Conservation (phyloP, 1,139 yeast genomes). For the Taphrina sp. region DNA sequence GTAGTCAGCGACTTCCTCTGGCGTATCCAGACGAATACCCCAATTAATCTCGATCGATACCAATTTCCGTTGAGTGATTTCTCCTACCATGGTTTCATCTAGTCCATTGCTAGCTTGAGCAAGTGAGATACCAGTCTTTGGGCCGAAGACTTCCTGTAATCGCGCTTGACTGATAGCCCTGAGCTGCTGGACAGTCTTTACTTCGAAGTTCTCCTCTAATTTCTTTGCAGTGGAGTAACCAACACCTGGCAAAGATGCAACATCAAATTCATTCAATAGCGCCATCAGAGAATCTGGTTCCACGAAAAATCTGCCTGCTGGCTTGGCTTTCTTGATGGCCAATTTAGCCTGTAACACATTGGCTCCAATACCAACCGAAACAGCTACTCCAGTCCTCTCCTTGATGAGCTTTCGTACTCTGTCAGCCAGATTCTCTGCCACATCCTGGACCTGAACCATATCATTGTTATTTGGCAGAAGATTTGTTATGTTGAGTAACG, state of each 20-base stretch:
- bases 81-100: constrained; percentile 60
- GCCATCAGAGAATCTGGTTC: constrained; percentile 42
- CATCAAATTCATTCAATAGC: constrained; percentile 50
- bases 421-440: constrained; percentile 44
- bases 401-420: constrained; percentile 52
- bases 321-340: constrained; percentile 75
- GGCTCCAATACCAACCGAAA: constrained; percentile 72
- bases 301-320: constrained; percentile 58
- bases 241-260: constrained; percentile 78
- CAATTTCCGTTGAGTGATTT: constrained; percentile 58
- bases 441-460: constrained; percentile 36
- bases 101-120: constrained; percentile 62
- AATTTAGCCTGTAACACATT: constrained; percentile 77
- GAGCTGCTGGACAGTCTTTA: constrained; percentile 47
- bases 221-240: constrained; percentile 58
- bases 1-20: constrained; percentile 63
- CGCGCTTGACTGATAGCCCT: constrained; percentile 45
- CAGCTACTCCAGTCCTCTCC: constrained; percentile 58
- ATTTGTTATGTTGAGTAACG: constrained; percentile 64
- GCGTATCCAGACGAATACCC: constrained; percentile 73
- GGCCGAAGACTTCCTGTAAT: constrained; percentile 58
- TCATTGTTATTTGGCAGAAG: constrained; percentile 11
- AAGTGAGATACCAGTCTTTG: constrained; percentile 65
- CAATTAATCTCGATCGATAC: constrained; percentile 87
- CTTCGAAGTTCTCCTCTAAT: constrained; percentile 43